Evolutionary conservation across 148 eudicot species (phyloP).

Genomic region (Chenopodium berlandieri): DNA sequence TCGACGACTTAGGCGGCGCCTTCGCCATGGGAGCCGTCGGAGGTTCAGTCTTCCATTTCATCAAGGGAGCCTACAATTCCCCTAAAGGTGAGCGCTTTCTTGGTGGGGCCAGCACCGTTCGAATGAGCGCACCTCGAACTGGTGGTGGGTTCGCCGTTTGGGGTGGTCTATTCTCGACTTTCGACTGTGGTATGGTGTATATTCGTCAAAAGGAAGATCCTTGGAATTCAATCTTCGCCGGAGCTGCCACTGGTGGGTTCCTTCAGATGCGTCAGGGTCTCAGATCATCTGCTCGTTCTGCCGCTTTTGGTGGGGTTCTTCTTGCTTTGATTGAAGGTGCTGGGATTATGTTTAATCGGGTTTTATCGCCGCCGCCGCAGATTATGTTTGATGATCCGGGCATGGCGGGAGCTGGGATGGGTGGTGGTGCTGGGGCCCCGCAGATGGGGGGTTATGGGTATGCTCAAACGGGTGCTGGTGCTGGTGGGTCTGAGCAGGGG

Average conservation of each 20-base stretch:
- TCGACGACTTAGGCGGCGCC: slow-evolving; percentile 72
- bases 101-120: slow-evolving; percentile 51
- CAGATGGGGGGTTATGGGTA: slow-evolving; percentile 18
- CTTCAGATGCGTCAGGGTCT: slow-evolving; percentile 56
- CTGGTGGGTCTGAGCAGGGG: slow-evolving; percentile 4
- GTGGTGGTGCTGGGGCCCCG: slow-evolving; percentile 8
- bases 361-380: slow-evolving; percentile 36
- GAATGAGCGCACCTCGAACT: slow-evolving; percentile 57
- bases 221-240: slow-evolving; percentile 72
- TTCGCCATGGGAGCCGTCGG: slow-evolving; percentile 76
- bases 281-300: slow-evolving; percentile 38
- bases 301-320: slow-evolving; percentile 50
- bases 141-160: slow-evolving; percentile 79
- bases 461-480: slow-evolving; percentile 9
- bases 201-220: slow-evolving; percentile 76
- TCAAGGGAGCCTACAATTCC: slow-evolving; percentile 50
- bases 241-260: slow-evolving; percentile 71
- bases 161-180: slow-evolving; percentile 71
- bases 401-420: slow-evolving; percentile 10
- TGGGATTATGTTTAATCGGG: slow-evolving; percentile 56
- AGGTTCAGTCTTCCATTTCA: slow-evolving; percentile 67
- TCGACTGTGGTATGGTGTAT: slow-evolving; percentile 63
- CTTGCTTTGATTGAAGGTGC: slow-evolving; percentile 67
- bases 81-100: slow-evolving; percentile 50
- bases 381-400: slow-evolving; percentile 43